Conservation (phyloP, 108 stramenopile genomes). For the Cyclotella choctawhatcheeana region DNA sequence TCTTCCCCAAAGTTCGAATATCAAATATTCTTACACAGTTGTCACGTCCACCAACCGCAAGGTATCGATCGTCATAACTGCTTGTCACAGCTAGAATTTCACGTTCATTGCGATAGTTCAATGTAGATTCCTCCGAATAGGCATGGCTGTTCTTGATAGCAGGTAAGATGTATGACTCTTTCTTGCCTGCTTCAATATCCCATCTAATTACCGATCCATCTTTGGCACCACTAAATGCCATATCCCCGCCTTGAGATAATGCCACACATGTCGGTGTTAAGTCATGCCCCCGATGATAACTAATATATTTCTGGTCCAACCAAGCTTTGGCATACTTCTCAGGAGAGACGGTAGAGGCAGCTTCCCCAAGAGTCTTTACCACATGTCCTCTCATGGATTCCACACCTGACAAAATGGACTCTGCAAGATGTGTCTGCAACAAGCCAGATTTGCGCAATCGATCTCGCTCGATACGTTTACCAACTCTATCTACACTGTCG, state of each 20-base stretch:
- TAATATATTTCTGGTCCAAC: slow-evolving; percentile 56
- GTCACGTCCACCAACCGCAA: slow-evolving; percentile 92
- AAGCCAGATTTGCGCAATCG: slow-evolving; percentile 74
- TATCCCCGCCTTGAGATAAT: slow-evolving; percentile 60
- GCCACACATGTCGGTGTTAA: slow-evolving; percentile 90
- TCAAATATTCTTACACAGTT: slow-evolving; percentile 87
- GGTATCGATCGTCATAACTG: slow-evolving; percentile 92
- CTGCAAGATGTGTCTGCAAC: slow-evolving; percentile 63
- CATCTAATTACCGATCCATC: slow-evolving; percentile 93
- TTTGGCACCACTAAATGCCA: slow-evolving; percentile 91
- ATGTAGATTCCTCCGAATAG: slow-evolving; percentile 16
- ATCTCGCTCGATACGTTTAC: slow-evolving; percentile 55
- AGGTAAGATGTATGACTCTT: slow-evolving; percentile 42
- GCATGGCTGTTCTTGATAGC: slow-evolving; percentile 47
- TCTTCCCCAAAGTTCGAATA: slow-evolving; percentile 54
- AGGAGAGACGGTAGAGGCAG: slow-evolving; percentile 2
- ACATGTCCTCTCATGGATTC: slow-evolving; percentile 21
- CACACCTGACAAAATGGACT: slow-evolving; percentile 54
- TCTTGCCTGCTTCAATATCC: slow-evolving; percentile 87
- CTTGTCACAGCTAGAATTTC: slow-evolving; percentile 93
- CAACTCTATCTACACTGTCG: slow-evolving; percentile 45
- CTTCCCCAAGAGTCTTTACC: slow-evolving; percentile 8
- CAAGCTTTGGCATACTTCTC: slow-evolving; percentile 58
- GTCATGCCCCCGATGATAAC: slow-evolving; percentile 77
- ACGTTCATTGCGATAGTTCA: slow-evolving; percentile 59